Conservation (phyloP, 495 filamentous ascomycete species). For the Neurospora sp. region DNA sequence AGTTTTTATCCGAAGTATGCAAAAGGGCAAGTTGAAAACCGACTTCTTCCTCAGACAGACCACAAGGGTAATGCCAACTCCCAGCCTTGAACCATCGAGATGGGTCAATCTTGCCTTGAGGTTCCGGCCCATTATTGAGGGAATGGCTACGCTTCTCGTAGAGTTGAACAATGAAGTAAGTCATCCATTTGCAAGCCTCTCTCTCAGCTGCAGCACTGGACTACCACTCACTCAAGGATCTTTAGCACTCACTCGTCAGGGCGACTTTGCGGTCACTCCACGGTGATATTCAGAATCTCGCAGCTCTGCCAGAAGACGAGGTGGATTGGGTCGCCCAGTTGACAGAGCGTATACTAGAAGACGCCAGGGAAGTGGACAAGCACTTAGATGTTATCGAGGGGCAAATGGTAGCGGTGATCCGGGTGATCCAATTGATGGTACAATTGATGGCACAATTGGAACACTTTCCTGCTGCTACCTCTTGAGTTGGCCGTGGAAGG, state of each 20-base stretch:
- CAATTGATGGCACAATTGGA: background rate
- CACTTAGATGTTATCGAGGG: accelerated
- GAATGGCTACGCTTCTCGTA: background rate
- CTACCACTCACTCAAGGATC: background rate
- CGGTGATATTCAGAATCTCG: background rate
- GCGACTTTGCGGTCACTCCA: background rate
- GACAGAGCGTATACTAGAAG: accelerated
- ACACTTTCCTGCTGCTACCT: background rate
- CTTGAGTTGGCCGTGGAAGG: background rate
- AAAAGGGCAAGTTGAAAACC: background rate
- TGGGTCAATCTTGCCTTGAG: background rate
- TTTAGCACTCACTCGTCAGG: background rate
- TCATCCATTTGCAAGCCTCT: background rate
- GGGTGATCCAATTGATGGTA: background rate
- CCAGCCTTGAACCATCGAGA: background rate
- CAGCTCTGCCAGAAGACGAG: background rate
- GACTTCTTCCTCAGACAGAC: background rate
- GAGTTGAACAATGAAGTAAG: background rate
- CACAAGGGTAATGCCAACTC: background rate
- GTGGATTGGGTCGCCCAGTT: background rate
- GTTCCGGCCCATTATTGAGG: background rate
- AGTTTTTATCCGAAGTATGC: background rate
- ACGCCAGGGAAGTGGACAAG: background rate
- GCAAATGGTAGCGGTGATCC: background rate
- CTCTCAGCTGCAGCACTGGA: background rate